Percentiles rank a stretch among this genome's conserved stretches.
These are phyloP conservation scores for Sporothrix brasiliensis DNA, from an alignment of 2,329 filamentous ascomycete genomes.

Conservation along the genomic window DNA sequence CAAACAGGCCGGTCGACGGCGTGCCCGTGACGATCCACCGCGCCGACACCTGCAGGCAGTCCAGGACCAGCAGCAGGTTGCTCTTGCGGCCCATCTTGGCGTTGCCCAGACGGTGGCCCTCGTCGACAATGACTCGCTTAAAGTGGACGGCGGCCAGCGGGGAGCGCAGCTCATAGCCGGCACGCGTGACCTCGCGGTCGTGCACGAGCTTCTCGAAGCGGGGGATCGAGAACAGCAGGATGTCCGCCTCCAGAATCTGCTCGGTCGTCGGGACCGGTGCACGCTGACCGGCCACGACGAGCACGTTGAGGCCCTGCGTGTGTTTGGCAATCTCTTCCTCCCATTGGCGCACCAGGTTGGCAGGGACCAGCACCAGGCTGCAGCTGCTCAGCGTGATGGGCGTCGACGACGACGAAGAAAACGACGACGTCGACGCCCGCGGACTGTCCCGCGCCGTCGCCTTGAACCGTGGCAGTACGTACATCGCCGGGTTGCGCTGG, in stretches of 20 bases:
- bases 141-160: constrained; percentile 75
- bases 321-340: constrained; percentile 78
- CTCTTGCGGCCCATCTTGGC: constrained; percentile 59
- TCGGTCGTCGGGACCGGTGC: constrained; percentile 57
- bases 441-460: constrained; percentile 39
- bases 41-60: constrained; percentile 65
- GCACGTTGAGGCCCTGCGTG: constrained; percentile 64
- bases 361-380: constrained; percentile 78
- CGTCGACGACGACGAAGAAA: not conserved
- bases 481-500: constrained; percentile 60
- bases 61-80: constrained; percentile 55
- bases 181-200: constrained; percentile 46
- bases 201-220: constrained; percentile 68
- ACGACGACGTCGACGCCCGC: not conserved
- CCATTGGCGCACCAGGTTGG: constrained; percentile 86
- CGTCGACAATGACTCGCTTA: constrained; percentile 87
- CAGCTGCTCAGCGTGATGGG: constrained; percentile 65
- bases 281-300: constrained; percentile 61
- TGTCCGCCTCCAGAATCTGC: constrained; percentile 67
- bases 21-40: constrained; percentile 92
- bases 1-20: constrained; percentile 79
- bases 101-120: constrained; percentile 83
- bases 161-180: constrained; percentile 45
- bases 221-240: constrained; percentile 75
- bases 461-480: constrained; percentile 55